Conservation (phyloP, 371 early-diverging fungal genomes). For the Gilbertella persicaria region DNA sequence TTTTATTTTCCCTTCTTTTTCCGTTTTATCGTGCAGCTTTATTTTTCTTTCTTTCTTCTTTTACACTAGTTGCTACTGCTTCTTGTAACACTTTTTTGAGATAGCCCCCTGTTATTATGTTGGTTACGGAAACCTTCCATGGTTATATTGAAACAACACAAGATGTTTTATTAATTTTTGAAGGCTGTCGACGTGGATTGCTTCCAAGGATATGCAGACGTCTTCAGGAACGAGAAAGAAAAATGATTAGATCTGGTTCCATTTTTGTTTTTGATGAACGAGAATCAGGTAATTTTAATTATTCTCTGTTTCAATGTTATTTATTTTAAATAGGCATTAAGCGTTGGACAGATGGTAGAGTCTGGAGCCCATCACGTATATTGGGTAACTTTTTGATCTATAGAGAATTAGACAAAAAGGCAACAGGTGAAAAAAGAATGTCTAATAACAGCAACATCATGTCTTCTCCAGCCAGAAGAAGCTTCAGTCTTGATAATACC, state of each 20-base stretch:
- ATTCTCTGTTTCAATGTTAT: slow-evolving; percentile 15
- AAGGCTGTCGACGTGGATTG: slow-evolving; percentile 65
- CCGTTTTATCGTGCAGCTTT: background rate
- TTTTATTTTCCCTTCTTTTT: slow-evolving; percentile 1
- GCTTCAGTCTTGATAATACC: slow-evolving; percentile 34
- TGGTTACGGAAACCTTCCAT: slow-evolving; percentile 51
- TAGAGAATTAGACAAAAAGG: slow-evolving; percentile 57
- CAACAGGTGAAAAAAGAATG: slow-evolving; percentile 22
- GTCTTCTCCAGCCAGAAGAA: slow-evolving; percentile 11
- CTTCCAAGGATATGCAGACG: slow-evolving; percentile 63
- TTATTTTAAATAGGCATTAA: slow-evolving; percentile 53
- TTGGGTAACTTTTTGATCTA: slow-evolving; percentile 65
- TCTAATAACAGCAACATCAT: slow-evolving; percentile 15
- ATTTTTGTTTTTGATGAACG: slow-evolving; percentile 74
- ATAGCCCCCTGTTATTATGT: slow-evolving; percentile 16
- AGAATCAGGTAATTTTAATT: slow-evolving; percentile 59
- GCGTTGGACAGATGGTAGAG: slow-evolving; percentile 75
- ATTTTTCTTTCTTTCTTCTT: background rate
- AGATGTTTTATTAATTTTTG: slow-evolving; percentile 70
- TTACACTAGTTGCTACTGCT: background rate
- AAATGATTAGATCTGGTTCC: slow-evolving; percentile 62
- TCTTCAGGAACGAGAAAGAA: slow-evolving; percentile 62
- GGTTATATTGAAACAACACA: slow-evolving; percentile 59
- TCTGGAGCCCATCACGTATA: slow-evolving; percentile 73
- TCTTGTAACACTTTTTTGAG: too few species aligned